Conservation (phyloP, 805 yeast species). For the Saccharomyces paradoxus region DNA sequence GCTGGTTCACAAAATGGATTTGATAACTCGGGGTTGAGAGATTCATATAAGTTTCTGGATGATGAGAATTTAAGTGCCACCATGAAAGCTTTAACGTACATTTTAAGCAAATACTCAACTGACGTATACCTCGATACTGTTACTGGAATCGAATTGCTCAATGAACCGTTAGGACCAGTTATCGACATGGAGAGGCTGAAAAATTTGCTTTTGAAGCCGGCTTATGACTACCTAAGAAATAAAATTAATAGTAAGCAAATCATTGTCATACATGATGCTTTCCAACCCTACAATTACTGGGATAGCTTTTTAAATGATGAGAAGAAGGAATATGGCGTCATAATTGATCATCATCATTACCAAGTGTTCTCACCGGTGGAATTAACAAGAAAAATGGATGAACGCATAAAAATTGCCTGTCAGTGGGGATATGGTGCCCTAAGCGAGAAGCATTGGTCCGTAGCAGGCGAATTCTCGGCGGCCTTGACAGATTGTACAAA, state of each 20-base stretch:
- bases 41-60: slow-evolving; percentile 42
- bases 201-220: slow-evolving; percentile 46
- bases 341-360: slow-evolving; percentile 82
- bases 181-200: slow-evolving; percentile 50
- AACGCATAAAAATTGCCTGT: slow-evolving; percentile 50
- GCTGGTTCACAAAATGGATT: slow-evolving; percentile 94
- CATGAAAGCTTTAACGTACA: slow-evolving; percentile 42
- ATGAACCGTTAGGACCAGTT: slow-evolving; percentile 76
- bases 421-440: slow-evolving; percentile 37
- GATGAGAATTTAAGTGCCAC: slow-evolving; percentile 45
- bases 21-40: slow-evolving; percentile 87
- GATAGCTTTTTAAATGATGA: slow-evolving; percentile 41
- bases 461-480: slow-evolving; percentile 83
- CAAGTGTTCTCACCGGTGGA: slow-evolving; percentile 70
- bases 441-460: slow-evolving; percentile 57
- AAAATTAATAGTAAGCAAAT: slow-evolving; percentile 40
- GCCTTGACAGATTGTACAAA: slow-evolving; percentile 84
- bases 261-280: slow-evolving; percentile 75
- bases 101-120: slow-evolving; percentile 56
- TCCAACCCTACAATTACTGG: slow-evolving; percentile 53
- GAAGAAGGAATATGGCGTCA: slow-evolving; percentile 43
- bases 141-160: slow-evolving; percentile 71
- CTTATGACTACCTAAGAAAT: slow-evolving; percentile 54
- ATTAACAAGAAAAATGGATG: slow-evolving; percentile 47
- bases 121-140: slow-evolving; percentile 57